Evolutionary conservation across 2,329 filamentous ascomycete species (phyloP).

Genomic region (Trichoderma brevicompactum): DNA sequence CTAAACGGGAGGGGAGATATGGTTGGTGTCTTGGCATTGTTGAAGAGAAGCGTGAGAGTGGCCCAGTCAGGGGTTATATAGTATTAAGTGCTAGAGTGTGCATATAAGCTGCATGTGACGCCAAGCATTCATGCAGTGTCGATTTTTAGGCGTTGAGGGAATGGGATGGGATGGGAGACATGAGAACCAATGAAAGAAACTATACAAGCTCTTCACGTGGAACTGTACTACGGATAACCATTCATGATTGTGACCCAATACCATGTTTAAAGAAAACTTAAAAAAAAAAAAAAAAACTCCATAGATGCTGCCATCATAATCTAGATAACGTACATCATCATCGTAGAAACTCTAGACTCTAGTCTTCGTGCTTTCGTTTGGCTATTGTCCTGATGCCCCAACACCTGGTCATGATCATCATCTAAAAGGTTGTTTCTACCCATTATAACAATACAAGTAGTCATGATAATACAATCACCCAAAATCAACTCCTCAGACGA

Average conservation of each 20-base stretch:
- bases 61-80: neutral
- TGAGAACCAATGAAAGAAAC: neutral
- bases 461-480: neutral
- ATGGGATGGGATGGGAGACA: neutral
- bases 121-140: neutral
- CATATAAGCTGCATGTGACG: neutral
- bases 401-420: slow-evolving; percentile 3
- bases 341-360: neutral
- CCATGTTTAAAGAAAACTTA: no score
- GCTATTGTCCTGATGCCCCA: neutral
- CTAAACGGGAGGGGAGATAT: slow-evolving; percentile 44
- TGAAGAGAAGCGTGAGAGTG: neutral
- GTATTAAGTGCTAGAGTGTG: no score
- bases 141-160: slow-evolving; percentile 4
- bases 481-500: neutral
- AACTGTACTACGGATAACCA: neutral
- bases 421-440: slow-evolving; percentile 2
- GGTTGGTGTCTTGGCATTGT: neutral
- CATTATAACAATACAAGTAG: slow-evolving; percentile 10
- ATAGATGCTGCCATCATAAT: neutral
- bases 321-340: neutral
- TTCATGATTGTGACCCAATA: neutral
- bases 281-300: no score
- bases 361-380: neutral
- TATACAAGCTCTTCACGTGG: neutral